Percentiles rank a stretch among this genome's conserved stretches.
Evolutionary conservation across 1,284 basidiomycete species (phyloP).

Genomic region (Phylloboletellus chloephorus): DNA sequence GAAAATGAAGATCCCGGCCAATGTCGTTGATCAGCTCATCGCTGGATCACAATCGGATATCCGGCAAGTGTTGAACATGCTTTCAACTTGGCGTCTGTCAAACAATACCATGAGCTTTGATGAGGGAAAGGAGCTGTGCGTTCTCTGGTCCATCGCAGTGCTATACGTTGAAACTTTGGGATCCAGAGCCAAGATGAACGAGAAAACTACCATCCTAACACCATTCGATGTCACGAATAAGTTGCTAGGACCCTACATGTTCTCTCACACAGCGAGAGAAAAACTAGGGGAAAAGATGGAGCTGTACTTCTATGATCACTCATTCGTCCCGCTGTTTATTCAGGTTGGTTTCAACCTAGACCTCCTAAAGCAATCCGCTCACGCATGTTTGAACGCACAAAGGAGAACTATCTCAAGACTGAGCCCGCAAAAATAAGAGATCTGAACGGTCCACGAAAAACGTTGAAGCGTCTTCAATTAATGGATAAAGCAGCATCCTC

Average conservation of each 20-base stretch:
- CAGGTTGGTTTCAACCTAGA: conserved; percentile 47
- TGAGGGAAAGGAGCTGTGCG: conserved; percentile 83
- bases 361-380: neutral
- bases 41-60: conserved; percentile 90
- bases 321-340: conserved; percentile 91
- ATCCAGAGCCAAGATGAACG: conserved; percentile 77
- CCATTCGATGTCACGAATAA: conserved; percentile 87
- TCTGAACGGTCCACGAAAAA: conserved; percentile 58
- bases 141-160: conserved; percentile 11
- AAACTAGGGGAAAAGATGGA: conserved; percentile 92
- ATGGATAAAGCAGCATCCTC: conserved; percentile 86
- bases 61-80: conserved; percentile 94
- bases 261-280: conserved; percentile 76
- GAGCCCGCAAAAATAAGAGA: conserved; percentile 60
- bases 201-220: conserved; percentile 88
- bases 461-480: conserved; percentile 71
- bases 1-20: conserved; percentile 85
- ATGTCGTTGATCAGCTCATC: conserved; percentile 91
- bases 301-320: conserved; percentile 93
- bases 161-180: conserved; percentile 1
- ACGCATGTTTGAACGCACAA: conserved; percentile 31
- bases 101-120: conserved; percentile 81
- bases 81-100: conserved; percentile 91
- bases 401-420: conserved; percentile 90
- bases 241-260: conserved; percentile 86